Evolutionary conservation across 345 rosid species (phyloP), one percentile per base, ranked within the genome.

Genomic region (Lumnitzera racemosa): DNA sequence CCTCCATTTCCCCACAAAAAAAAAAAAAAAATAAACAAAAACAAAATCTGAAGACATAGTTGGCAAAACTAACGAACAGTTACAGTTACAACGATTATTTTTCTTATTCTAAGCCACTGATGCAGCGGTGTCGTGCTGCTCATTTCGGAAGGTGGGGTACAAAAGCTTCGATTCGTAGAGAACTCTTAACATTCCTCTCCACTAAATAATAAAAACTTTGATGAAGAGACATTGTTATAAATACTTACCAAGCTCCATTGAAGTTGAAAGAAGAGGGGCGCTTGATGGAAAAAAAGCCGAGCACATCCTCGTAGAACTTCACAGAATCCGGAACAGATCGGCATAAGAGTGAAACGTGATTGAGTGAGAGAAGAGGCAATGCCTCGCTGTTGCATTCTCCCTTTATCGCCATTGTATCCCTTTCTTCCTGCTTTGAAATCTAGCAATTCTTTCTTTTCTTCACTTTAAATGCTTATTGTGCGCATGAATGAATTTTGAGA

Each of bases 191-290:
- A 36, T 27, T 27, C 31, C 4, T 27, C 31, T 27, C 2, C 4
- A 27, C 5, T 27, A 27, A 2, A 27, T 27, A 20, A 27, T 27
- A 27, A 27, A 27, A 6, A 36, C 43, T 4, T 36, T 36, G 43
- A 36, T 36, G 43, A 29, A 29, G 5, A 25, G 16, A 55, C 4
- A 29, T 10, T 15, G 6, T 55, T 13, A 55, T 3, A 24, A 46
- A 51, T 47, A 48, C 73, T 52, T 20, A 80, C 84, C 84, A 80
- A 47, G 84, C 87, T 54, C 87, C 87, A 46, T 77, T 82, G 76
- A 82, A 79, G 20, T 75, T 75, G 78, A 83, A 83, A 63, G 88
- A 83, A 63, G 88, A 80, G 47, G 88, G 88, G 52, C 85, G 83
- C 59, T 83, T 83, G 71, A 83, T 75, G 55, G 66, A 65, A 56